phyloP scores from a whole-genome alignment of 306 rosid species.

The Begonia peltatifolia region DNA sequence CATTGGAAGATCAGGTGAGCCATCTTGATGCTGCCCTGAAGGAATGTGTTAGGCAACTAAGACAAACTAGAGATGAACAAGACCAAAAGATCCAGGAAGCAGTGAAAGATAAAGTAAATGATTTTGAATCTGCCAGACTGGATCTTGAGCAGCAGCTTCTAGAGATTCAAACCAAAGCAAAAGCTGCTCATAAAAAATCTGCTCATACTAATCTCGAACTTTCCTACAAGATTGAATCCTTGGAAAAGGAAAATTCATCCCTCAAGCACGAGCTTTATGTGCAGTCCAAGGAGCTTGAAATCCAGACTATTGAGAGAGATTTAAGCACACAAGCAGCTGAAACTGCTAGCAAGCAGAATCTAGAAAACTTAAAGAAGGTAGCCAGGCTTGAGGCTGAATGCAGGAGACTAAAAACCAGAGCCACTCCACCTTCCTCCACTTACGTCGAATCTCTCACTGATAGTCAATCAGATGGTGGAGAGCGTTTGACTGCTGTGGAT shows the following conservation, averaged over 20 bases:
- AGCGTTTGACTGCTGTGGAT: constrained; percentile 34
- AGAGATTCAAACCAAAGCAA: constrained; percentile 48
- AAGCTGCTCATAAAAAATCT: constrained; percentile 26
- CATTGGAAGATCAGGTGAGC: constrained; percentile 53
- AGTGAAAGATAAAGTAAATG: constrained; percentile 36
- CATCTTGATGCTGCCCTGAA: constrained; percentile 95
- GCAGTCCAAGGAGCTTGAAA: constrained; percentile 68
- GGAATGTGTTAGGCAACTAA: constrained; percentile 91
- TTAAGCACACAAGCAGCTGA: constrained; percentile 89
- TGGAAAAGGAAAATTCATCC: constrained; percentile 60
- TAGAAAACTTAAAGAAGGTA: constrained; percentile 79
- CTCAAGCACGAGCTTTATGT: constrained; percentile 50
- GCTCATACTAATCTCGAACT: constrained; percentile 30
- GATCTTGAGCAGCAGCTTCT: constrained; percentile 55
- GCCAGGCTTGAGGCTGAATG: constrained; percentile 92
- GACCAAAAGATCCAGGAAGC: constrained; percentile 52
- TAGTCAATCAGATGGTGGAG: constrained; percentile 65
- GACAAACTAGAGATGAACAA: constrained; percentile 84
- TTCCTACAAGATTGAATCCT: constrained; percentile 35
- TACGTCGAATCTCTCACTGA: constrained; percentile 60
- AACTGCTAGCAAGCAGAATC: constrained; percentile 87
- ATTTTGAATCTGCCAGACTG: constrained; percentile 53
- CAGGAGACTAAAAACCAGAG: constrained; percentile 55
- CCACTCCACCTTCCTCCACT: constrained; percentile 44
- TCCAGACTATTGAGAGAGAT: constrained; percentile 75